A percentile compares a stretch with the other conserved stretches of the same genome.
Evolutionary conservation across 2,329 filamentous ascomycete genomes (phyloP).

Genomic region (Microdochium paspali): DNA sequence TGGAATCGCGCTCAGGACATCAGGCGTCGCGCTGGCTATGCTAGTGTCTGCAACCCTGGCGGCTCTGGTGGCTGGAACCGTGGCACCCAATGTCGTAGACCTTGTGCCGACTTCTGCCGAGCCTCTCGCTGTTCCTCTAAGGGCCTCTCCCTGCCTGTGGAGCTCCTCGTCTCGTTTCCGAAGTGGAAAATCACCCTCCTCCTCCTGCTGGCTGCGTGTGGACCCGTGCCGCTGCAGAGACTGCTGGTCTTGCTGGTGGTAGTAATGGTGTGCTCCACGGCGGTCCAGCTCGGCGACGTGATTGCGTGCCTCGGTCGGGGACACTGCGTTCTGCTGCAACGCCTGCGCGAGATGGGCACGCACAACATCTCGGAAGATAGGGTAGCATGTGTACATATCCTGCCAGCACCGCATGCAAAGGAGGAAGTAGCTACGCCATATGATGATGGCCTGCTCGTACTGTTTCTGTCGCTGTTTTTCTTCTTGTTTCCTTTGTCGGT

Average conservation of each 20-base stretch:
- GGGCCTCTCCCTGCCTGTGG: neutral
- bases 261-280: neutral
- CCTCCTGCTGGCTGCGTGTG: too few species aligned
- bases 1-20: neutral
- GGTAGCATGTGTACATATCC: neutral
- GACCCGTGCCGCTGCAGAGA: too few species aligned
- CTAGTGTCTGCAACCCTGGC: neutral
- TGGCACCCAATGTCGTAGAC: neutral
- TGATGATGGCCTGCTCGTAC: neutral
- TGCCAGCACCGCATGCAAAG: neutral
- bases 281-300: neutral
- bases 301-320: neutral
- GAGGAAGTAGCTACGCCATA: neutral
- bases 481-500: neutral
- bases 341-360: neutral
- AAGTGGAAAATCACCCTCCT: neutral
- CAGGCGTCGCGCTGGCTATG: neutral
- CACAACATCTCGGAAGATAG: neutral
- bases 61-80: neutral
- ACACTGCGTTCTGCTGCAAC: neutral
- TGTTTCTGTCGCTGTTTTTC: neutral
- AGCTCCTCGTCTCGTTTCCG: neutral
- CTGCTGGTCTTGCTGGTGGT: neutral
- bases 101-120: neutral
- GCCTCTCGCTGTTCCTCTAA: neutral